Evolutionary conservation across 208 protist genomes (phyloP).

Genomic region (Plasmodiophora brassicae): DNA sequence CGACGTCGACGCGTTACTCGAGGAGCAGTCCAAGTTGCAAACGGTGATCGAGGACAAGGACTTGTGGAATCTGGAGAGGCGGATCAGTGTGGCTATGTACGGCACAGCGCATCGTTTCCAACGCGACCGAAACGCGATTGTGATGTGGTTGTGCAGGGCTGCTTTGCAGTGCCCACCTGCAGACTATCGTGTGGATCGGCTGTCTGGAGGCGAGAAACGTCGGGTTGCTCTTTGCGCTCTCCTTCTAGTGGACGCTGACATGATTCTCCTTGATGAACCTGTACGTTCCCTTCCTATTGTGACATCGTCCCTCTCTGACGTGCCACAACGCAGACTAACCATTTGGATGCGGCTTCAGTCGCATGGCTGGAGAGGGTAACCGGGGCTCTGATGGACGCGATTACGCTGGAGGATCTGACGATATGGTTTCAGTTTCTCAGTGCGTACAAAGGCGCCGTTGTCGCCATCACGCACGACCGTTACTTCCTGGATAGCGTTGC

Average conservation of each 20-base stretch:
- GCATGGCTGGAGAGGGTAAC: conserved; percentile 19
- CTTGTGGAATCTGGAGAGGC: conserved; percentile 36
- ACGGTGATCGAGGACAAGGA: conserved; percentile 45
- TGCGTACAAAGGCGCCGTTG: conserved; percentile 52
- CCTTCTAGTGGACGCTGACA: conserved; percentile 51
- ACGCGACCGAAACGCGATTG: not conserved
- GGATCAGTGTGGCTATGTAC: conserved; percentile 53
- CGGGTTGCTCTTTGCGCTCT: conserved; percentile 55
- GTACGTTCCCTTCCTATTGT: not conserved
- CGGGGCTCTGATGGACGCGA: not conserved
- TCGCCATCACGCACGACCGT: conserved; percentile 62
- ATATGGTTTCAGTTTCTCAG: conserved; percentile 53
- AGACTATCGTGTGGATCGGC: not conserved
- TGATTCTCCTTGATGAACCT: conserved; percentile 49
- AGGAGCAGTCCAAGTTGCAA: not conserved
- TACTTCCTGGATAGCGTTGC: conserved; percentile 63
- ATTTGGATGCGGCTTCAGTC: conserved; percentile 59
- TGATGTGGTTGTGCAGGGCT: conserved; percentile 11
- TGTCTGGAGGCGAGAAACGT: conserved; percentile 52
- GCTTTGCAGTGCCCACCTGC: not conserved
- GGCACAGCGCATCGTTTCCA: conserved; percentile 42
- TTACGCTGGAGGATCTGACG: not conserved
- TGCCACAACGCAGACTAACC: conserved; percentile 52
- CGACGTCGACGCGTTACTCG: conserved; percentile 12
- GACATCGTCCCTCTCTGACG: not conserved